Evolutionary conservation across 2,329 filamentous ascomycete genomes (phyloP), one percentile per base, ranked within the genome.

Genomic region (Epichloe sp.): DNA sequence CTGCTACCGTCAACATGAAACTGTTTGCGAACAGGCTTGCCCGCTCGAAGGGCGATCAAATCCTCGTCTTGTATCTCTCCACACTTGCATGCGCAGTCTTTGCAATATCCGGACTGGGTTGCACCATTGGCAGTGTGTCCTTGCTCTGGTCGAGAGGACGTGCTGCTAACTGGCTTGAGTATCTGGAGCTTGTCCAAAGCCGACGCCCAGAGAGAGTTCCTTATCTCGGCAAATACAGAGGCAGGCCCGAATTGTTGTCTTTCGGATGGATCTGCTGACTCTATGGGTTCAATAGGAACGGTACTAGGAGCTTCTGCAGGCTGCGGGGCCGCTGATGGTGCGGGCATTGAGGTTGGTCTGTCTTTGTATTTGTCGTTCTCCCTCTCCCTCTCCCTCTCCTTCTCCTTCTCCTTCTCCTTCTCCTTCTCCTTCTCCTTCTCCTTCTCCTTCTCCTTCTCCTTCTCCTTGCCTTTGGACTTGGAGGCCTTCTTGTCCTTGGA

Each of bases 21-120:
- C 40, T 81, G 66, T 63, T 83, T 84, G 53, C 75, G 77, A 8
- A 85, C 78, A 11, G 79, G 70, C 54, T 74, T 72, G 46, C 80
- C 80, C 2, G 73, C 69, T n/a, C 74, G 69, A 6, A 84, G 70
- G 3, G 70, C 64, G 14, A 71, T 68, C 34, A 80, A 73, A 54
- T 85, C 80, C 44, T 79, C 65, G 12, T 67, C 65, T 47, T 65
- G 65, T 34, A 70, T 69, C 55, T 70, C 68, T 6, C 66, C 65
- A 48, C 68, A 70, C 49, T 68, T 69, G 56, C 68, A 70, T 7
- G 60, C 57, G 49, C 58, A 63, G 46, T 68, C 65, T 48, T 66
- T 68, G 47, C 68, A 70, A 36, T 64, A 63, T 5, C 59, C 60
- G 2, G 60, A 57, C 46, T 60, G 62, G 26, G 52, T 60, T 41